Percentiles rank a stretch among this genome's conserved stretches.
Conservation (phyloP, 2,329 filamentous ascomycete genomes). For the Fusarium sp. region DNA sequence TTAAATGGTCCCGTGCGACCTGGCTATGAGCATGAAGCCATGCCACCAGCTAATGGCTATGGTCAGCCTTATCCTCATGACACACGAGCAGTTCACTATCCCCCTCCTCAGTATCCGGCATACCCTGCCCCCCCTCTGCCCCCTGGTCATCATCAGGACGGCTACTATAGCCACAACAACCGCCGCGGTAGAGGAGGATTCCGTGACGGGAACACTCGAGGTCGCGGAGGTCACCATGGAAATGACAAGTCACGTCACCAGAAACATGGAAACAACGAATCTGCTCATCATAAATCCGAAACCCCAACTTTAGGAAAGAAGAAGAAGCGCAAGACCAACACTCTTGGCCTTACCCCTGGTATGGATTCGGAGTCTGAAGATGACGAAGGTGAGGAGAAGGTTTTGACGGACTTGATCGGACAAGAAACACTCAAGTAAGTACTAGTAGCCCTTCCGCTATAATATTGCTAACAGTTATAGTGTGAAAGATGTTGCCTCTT, state of each 20-base stretch:
- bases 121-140: slow-evolving; percentile 53
- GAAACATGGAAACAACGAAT: slow-evolving; percentile 48
- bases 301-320: slow-evolving; percentile 64
- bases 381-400: slow-evolving; percentile 76
- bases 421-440: slow-evolving; percentile 64
- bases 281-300: slow-evolving; percentile 47
- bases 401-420: slow-evolving; percentile 63
- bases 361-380: slow-evolving; percentile 71
- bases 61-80: slow-evolving; percentile 52
- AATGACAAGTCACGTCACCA: slow-evolving; percentile 55
- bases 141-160: slow-evolving; percentile 46
- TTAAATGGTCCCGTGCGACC: slow-evolving; percentile 47
- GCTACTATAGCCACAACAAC: slow-evolving; percentile 47
- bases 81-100: slow-evolving; percentile 47
- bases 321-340: slow-evolving; percentile 77
- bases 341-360: slow-evolving; percentile 74
- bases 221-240: slow-evolving; percentile 51
- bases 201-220: slow-evolving; percentile 51
- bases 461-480: slow-evolving; percentile 45
- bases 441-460: neutral
- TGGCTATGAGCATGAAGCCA: slow-evolving; percentile 46
- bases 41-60: slow-evolving; percentile 49
- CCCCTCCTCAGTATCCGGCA: slow-evolving; percentile 48
- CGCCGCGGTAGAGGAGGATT: slow-evolving; percentile 49
- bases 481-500: slow-evolving; percentile 76